Conservation (phyloP, 768 basidiomycete genomes). For the Mycena leptocephala region DNA sequence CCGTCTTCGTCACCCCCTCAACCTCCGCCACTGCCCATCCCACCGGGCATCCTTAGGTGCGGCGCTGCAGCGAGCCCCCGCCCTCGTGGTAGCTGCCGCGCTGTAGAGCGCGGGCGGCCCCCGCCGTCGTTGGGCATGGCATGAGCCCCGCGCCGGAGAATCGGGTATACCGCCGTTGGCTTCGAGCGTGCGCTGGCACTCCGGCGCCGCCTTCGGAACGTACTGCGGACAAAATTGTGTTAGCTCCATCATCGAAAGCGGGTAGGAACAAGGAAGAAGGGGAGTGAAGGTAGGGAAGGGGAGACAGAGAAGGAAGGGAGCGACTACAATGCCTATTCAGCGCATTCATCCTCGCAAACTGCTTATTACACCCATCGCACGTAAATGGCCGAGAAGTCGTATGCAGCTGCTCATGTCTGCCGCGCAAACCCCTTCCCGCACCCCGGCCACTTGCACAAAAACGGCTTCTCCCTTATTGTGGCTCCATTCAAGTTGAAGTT, state of each 20-base stretch:
- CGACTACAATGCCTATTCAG: conserved; percentile 92
- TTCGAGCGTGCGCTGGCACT: conserved; percentile 69
- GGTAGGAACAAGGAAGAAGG: background rate
- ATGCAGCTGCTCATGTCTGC: conserved; percentile 96
- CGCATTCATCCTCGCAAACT: conserved; percentile 96
- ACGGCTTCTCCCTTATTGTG: conserved; percentile 89
- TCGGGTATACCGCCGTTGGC: conserved; percentile 37
- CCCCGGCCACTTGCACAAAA: conserved; percentile 95
- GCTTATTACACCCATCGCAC: conserved; percentile 94
- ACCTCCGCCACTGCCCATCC: no score
- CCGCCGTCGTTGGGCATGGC: conserved; percentile 1
- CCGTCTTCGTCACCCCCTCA: conserved; percentile 24
- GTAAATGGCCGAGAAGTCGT: conserved; percentile 93
- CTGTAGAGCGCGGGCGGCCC: conserved; percentile 23
- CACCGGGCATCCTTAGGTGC: background rate
- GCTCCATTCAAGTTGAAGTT: conserved; percentile 96
- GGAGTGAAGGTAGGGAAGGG: no score
- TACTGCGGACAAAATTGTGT: conserved; percentile 64
- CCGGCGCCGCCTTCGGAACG: conserved; percentile 88
- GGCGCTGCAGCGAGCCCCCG: conserved; percentile 9
- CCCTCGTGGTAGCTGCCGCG: conserved; percentile 29
- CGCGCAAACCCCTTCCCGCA: conserved; percentile 95
- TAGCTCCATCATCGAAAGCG: no score
- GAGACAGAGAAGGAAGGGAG: conserved; percentile 5
- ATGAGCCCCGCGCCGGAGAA: conserved; percentile 23